A percentile compares a stretch with the other conserved stretches of the same genome.
phyloP scores from a whole-genome alignment of 2,329 filamentous ascomycete species.

The Sporothrix pallida region DNA sequence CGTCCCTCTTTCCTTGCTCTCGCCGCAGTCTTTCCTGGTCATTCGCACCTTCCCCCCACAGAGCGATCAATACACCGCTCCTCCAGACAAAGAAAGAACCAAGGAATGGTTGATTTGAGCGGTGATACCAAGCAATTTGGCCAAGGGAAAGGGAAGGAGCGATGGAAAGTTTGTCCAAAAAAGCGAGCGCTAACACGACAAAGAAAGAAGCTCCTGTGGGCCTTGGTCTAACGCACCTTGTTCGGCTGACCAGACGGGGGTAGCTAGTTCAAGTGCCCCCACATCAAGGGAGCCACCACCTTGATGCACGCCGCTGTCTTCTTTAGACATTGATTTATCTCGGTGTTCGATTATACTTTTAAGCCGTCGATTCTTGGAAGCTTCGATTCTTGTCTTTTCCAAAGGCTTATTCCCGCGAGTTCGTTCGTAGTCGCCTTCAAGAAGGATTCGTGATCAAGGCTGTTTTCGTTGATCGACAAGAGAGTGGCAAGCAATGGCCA shows the following conservation, averaged over 20 bases:
- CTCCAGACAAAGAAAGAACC: neutral
- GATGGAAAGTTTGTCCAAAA: neutral
- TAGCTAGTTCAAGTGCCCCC: constrained; percentile 21
- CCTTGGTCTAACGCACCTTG: constrained; percentile 23
- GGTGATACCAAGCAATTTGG: neutral
- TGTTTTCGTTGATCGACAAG: neutral
- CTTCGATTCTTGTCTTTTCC: neutral
- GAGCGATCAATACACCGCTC: constrained; percentile 2
- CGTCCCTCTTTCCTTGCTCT: neutral
- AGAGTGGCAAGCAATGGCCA: neutral
- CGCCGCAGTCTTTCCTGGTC: neutral
- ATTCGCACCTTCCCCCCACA: constrained; percentile 13
- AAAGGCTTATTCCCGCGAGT: neutral
- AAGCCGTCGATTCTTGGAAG: neutral
- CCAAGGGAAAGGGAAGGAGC: neutral
- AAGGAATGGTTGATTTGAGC: neutral
- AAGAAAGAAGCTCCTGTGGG: constrained; percentile 24
- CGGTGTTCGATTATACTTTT: neutral
- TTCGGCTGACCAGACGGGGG: constrained; percentile 25
- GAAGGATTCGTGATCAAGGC: neutral
- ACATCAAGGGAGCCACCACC: constrained; percentile 8
- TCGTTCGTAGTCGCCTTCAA: no score
- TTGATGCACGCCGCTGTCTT: constrained; percentile 13
- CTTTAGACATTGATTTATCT: neutral
- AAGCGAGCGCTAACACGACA: constrained; percentile 37